A percentile compares a stretch with the other conserved stretches of the same genome.
Evolutionary conservation across 139 green algal species (phyloP).

Genomic region (Penium margaritaceum): DNA sequence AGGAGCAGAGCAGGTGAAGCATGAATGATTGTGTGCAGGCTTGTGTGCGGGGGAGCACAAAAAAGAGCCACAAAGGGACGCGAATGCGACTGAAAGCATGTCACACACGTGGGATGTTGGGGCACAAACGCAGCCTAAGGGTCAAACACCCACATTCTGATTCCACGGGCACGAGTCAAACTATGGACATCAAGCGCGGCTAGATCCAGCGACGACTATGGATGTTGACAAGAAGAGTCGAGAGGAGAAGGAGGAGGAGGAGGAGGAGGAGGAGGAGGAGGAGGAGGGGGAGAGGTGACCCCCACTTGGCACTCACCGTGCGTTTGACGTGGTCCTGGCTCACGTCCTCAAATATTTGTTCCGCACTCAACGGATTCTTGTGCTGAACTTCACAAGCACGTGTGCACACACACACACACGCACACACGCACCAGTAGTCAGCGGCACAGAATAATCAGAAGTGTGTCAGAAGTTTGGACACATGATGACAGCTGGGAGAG

Average conservation of each 20-base stretch:
- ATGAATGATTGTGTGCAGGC: too few species aligned
- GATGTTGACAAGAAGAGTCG: too few species aligned
- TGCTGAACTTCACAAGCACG: constrained; percentile 11
- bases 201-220: too few species aligned
- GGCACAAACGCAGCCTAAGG: too few species aligned
- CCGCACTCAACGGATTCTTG: constrained; percentile 34
- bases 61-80: too few species aligned
- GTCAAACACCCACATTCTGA: too few species aligned
- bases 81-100: too few species aligned
- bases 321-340: constrained; percentile 54
- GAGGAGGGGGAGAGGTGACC: not conserved
- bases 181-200: too few species aligned
- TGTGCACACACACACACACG: not conserved
- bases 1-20: not conserved
- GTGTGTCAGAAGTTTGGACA: not conserved
- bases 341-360: constrained; percentile 50
- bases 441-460: not conserved
- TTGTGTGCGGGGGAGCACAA: too few species aligned
- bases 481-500: not conserved
- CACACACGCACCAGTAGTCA: not conserved
- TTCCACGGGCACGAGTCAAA: too few species aligned
- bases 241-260: not conserved
- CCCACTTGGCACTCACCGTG: constrained; percentile 51
- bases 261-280: not conserved
- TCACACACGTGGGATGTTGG: too few species aligned